A percentile compares a stretch with the other conserved stretches of the same genome.
These are phyloP conservation scores for Blastobotrys ciferrii DNA, from an alignment of 1,139 yeast species.

Conservation along the genomic window DNA sequence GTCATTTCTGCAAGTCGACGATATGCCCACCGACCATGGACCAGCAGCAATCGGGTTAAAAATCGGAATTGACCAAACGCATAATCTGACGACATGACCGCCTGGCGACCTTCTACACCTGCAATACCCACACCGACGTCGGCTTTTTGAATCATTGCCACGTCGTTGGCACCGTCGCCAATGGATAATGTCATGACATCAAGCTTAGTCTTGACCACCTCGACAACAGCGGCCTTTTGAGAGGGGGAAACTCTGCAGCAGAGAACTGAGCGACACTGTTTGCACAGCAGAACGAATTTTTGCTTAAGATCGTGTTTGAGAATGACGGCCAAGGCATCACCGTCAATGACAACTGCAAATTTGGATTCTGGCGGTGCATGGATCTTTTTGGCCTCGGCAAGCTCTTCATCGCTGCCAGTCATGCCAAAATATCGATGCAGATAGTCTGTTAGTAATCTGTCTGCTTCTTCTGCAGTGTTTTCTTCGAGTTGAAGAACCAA, in stretches of 20 bases:
- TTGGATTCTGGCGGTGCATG: conserved; percentile 76
- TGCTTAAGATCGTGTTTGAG: conserved; percentile 57
- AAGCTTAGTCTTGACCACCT: conserved; percentile 74
- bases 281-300: conserved; percentile 80
- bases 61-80: conserved; percentile 94
- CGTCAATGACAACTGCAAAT: conserved; percentile 83
- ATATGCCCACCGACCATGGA: conserved; percentile 97
- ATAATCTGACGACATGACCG: conserved; percentile 96
- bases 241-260: conserved; percentile 98
- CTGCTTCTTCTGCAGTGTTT: not conserved
- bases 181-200: conserved; percentile 89
- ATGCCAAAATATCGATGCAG: conserved; percentile 46
- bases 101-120: conserved; percentile 98
- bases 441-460: not conserved
- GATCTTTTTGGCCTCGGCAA: conserved; percentile 57
- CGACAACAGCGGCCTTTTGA: conserved; percentile 95
- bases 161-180: conserved; percentile 98
- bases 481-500: conserved; percentile 60
- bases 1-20: conserved; percentile 90
- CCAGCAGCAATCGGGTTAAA: conserved; percentile 70
- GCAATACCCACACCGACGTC: conserved; percentile 98
- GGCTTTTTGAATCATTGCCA: conserved; percentile 98
- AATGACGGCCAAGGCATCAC: conserved; percentile 81
- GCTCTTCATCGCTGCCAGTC: conserved; percentile 57
- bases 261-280: conserved; percentile 87